Conservation (phyloP, 495 filamentous ascomycete genomes). For the Penicillium roqueforti region DNA sequence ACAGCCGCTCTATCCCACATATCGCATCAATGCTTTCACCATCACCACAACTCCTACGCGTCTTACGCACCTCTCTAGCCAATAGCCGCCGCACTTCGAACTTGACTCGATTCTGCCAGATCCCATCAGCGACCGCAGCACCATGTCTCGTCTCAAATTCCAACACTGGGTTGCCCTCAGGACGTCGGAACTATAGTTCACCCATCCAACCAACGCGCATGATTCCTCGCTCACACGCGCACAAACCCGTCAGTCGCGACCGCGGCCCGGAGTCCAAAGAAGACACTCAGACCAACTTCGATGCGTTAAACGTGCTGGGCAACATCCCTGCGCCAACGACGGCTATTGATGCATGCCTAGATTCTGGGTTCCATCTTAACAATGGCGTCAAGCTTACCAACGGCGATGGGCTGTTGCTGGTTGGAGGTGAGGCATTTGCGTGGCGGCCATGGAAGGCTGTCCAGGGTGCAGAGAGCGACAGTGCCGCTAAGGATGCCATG, state of each 20-base stretch:
- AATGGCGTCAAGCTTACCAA: slow-evolving; percentile 64
- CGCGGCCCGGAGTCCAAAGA: slow-evolving; percentile 57
- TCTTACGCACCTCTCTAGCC: slow-evolving; percentile 36
- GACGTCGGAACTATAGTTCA: slow-evolving; percentile 29
- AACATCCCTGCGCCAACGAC: slow-evolving; percentile 72
- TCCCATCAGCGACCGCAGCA: slow-evolving; percentile 8
- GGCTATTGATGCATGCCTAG: slow-evolving; percentile 70
- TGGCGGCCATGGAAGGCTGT: slow-evolving; percentile 73
- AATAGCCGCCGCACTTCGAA: slow-evolving; percentile 7
- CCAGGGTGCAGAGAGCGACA: slow-evolving; percentile 23
- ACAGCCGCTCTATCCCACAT: neutral
- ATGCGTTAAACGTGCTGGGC: slow-evolving; percentile 71
- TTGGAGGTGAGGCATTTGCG: slow-evolving; percentile 78
- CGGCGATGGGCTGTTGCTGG: slow-evolving; percentile 66
- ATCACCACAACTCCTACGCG: slow-evolving; percentile 44
- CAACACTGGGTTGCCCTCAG: slow-evolving; percentile 5
- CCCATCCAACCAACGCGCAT: slow-evolving; percentile 31
- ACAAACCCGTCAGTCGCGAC: slow-evolving; percentile 45
- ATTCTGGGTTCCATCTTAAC: slow-evolving; percentile 76
- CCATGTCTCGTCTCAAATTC: slow-evolving; percentile 9
- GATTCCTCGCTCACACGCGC: slow-evolving; percentile 37
- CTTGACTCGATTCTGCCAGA: slow-evolving; percentile 15
- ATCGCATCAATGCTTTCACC: slow-evolving; percentile 36
- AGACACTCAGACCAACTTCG: slow-evolving; percentile 71
- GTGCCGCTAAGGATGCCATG: slow-evolving; percentile 43